phyloP scores from a whole-genome alignment of 371 early-diverging fungal genomes.

The Cladochytrium tenue region DNA sequence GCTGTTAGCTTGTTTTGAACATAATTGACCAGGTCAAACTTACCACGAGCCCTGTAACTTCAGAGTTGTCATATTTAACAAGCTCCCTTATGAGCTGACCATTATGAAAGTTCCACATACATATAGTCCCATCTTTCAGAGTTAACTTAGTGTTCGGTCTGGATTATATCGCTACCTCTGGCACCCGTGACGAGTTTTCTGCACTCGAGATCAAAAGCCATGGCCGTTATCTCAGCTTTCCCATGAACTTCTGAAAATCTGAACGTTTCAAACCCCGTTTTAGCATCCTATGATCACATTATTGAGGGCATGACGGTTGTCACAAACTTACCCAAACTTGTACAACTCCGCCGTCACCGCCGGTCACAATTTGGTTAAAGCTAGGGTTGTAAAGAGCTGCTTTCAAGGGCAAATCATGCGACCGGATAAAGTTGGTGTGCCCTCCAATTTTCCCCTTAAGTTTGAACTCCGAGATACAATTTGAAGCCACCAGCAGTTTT shows the following conservation, averaged over 20 bases:
- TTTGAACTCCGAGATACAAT: constrained; percentile 27
- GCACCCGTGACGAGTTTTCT: constrained; percentile 49
- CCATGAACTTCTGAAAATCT: constrained; percentile 43
- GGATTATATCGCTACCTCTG: constrained; percentile 24
- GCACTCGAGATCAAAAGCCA: constrained; percentile 40
- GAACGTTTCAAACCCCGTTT: constrained; percentile 44
- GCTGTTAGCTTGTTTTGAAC: not conserved
- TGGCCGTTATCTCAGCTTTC: constrained; percentile 49
- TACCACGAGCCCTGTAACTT: constrained; percentile 47
- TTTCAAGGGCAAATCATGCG: constrained; percentile 43
- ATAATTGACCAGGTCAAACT: constrained; percentile 5
- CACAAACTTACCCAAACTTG: constrained; percentile 49
- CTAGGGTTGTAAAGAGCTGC: constrained; percentile 43
- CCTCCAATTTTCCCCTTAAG: constrained; percentile 22
- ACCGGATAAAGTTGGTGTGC: constrained; percentile 18
- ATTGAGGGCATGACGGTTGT: constrained; percentile 5
- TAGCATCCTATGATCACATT: constrained; percentile 36
- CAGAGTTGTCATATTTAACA: constrained; percentile 40
- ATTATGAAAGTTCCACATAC: constrained; percentile 56
- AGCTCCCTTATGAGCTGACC: constrained; percentile 51
- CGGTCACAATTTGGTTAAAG: constrained; percentile 47
- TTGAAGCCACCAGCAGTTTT: constrained; percentile 30
- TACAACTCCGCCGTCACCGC: constrained; percentile 46
- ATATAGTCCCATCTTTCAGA: constrained; percentile 45
- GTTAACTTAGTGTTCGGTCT: not conserved